phyloP scores from a whole-genome alignment of 2,329 filamentous ascomycete species.

The Phyllosticta citrichinensis region DNA sequence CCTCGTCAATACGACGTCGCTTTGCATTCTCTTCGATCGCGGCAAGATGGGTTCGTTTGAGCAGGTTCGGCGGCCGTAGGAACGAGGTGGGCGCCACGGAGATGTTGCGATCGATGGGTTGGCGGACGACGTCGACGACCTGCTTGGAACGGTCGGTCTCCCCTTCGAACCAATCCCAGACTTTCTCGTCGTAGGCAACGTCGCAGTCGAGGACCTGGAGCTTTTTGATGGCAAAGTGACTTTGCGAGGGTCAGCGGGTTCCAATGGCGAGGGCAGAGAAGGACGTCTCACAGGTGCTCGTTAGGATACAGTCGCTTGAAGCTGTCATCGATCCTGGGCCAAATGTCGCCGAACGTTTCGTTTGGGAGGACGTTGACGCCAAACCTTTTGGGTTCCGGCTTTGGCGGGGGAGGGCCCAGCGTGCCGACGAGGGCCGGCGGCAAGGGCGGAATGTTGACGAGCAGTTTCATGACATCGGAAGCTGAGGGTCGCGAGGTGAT shows the following conservation, averaged over 20 bases:
- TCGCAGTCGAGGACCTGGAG: slow-evolving; percentile 28
- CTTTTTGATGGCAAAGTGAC: slow-evolving; percentile 24
- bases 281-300: background rate
- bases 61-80: slow-evolving; percentile 17
- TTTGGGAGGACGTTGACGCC: background rate
- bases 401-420: background rate
- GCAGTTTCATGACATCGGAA: background rate
- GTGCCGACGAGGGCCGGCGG: too few relatives aligned
- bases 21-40: slow-evolving; percentile 15
- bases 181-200: slow-evolving; percentile 26
- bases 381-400: background rate
- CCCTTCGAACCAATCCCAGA: slow-evolving; percentile 24
- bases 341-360: background rate
- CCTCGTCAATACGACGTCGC: slow-evolving; percentile 17
- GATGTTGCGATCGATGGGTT: slow-evolving; percentile 21
- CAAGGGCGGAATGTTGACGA: background rate
- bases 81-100: slow-evolving; percentile 23
- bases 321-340: background rate
- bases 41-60: background rate
- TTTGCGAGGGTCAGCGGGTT: background rate
- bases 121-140: slow-evolving; percentile 22
- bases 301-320: background rate
- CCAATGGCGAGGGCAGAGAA: background rate
- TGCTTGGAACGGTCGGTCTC: slow-evolving; percentile 19
- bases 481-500: background rate